phyloP scores from a whole-genome alignment of 352 stramenopile species.

The Paralagenidium karlingii region DNA sequence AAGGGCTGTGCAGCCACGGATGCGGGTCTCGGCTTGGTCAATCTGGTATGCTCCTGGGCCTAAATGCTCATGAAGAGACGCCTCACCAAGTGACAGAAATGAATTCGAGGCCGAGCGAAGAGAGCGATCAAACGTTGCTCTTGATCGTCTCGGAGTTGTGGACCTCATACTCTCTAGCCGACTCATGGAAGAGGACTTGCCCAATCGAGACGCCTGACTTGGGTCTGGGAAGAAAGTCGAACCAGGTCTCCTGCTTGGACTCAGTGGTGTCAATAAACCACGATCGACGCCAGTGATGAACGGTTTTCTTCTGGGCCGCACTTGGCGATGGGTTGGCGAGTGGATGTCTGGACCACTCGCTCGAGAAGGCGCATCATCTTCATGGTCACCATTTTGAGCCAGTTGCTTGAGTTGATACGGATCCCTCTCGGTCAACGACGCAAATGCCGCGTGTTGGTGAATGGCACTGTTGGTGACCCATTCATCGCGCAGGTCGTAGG shows the following conservation, averaged over 20 bases:
- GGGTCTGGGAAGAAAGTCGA: not conserved
- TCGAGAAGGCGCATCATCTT: too few relatives aligned
- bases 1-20: slow-evolving; percentile 7
- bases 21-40: not conserved
- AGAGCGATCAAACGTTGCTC: not conserved
- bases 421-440: slow-evolving; percentile 3
- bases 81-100: not conserved
- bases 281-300: slow-evolving; percentile 2
- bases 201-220: too few relatives aligned
- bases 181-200: too few relatives aligned
- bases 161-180: not conserved
- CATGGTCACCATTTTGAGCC: too few relatives aligned
- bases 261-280: slow-evolving; percentile 1
- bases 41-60: not conserved
- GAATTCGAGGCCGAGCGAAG: not conserved
- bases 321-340: not conserved
- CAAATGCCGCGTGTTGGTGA: slow-evolving; percentile 10
- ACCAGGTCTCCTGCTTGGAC: not conserved
- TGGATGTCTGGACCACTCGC: too few relatives aligned
- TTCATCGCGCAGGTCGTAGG: slow-evolving; percentile 23
- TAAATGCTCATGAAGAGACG: not conserved
- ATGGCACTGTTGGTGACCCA: slow-evolving; percentile 12
- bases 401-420: slow-evolving; percentile 10
- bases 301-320: slow-evolving; percentile 3
- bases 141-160: not conserved